These are phyloP conservation scores for Chaetomium tenue DNA, from an alignment of 495 filamentous ascomycete genomes.

Conservation along the genomic window DNA sequence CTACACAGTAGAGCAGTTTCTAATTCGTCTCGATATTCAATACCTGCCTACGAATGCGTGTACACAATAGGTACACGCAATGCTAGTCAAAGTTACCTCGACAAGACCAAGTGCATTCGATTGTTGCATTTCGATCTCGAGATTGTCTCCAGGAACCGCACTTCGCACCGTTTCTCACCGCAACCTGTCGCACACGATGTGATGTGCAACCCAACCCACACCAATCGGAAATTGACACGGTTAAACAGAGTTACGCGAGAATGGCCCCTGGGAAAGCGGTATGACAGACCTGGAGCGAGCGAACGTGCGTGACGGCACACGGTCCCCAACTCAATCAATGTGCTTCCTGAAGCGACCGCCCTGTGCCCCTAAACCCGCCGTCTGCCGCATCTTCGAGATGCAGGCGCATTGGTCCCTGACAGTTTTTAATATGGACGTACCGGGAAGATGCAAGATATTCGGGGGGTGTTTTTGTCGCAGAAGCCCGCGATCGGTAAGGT, in stretches of 20 bases:
- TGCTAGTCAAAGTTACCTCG: too few relatives aligned
- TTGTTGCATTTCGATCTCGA: not conserved
- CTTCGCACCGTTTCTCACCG: not conserved
- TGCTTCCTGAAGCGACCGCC: not conserved
- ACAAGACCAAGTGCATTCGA: not conserved
- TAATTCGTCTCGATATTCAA: too few relatives aligned
- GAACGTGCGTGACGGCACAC: not conserved
- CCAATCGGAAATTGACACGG: slow-evolving; percentile 15
- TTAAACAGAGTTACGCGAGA: slow-evolving; percentile 12
- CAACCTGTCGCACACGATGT: slow-evolving; percentile 1
- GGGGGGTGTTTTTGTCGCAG: not conserved
- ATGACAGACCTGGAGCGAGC: too few relatives aligned
- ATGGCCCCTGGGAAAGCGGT: not conserved
- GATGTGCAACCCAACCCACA: slow-evolving; percentile 10
- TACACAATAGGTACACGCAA: too few relatives aligned
- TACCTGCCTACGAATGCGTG: too few relatives aligned
- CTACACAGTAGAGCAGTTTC: too few relatives aligned
- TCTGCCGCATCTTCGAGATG: not conserved
- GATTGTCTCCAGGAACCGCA: not conserved
- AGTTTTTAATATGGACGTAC: not conserved
- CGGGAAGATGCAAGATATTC: slow-evolving; percentile 4
- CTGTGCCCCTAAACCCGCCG: not conserved
- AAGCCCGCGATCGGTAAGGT: not conserved
- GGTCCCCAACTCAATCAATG: not conserved
- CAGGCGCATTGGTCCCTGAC: not conserved